Evolutionary conservation across 371 early-diverging fungal species (phyloP), one percentile per base, ranked within the genome.

Genomic region (Coemansia sp.): DNA sequence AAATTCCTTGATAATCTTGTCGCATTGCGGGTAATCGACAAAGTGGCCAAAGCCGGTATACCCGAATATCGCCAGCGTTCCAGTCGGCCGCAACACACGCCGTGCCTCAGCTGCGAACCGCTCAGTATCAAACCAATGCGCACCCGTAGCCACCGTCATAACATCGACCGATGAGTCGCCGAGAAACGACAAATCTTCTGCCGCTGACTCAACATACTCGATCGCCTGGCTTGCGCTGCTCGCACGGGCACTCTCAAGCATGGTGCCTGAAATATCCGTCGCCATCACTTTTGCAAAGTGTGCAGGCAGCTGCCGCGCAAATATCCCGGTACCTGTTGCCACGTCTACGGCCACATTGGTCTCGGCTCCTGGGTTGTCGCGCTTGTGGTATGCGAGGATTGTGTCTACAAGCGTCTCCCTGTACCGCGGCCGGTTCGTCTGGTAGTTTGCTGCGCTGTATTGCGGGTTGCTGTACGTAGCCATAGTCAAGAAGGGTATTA

Each of bases 111-210:
- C 67, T 48, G 85, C 83, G 70, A 89, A 90, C 21, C 61, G 39
- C 6, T 79, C 80, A 21, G 83, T 74, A 24, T 89, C 78, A 53
- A 91, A 85, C 88, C 89, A 90, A 63, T 89, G 90, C 41, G 87
- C 81, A 0, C 84, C 86, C 23, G 84, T 82, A 1, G 85, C 87
- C 2, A 82, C 80, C 0, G 89, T 86, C n/a, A 89, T 61, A 52
- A 89, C 61, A 66, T 89, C 90, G 11, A 87, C 80, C 0, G 81
- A 64, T 17, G 57, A 24, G 26, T 60, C 54, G n/a, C 72, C 46
- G 6, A 78, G 56, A 28, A 67, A 9, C 40, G 65, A 13, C 44
- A 87, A 66, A 12, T 84, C 80, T 55, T 88, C 87, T 0, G 84
- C 84, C 0, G 78, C 56, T 1, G 82, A 73, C 6, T 80, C 69